Evolutionary conservation across 2,329 filamentous ascomycete genomes (phyloP), one percentile per base, ranked within the genome.

Genomic region (Pseudofabraea citricarpa): DNA sequence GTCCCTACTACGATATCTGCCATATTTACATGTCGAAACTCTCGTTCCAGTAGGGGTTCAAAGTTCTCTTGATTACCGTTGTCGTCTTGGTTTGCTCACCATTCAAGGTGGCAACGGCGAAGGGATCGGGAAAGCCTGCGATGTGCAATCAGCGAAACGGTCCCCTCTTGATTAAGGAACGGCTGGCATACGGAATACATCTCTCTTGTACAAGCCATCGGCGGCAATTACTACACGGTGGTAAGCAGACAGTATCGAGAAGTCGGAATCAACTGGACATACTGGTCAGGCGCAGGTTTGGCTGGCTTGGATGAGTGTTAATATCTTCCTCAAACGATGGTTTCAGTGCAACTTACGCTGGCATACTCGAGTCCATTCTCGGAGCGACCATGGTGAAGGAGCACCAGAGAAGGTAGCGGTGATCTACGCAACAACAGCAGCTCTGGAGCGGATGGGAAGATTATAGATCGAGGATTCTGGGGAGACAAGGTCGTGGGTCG

Each of bases 31-130:
- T 85, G 68, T 98, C 93, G 72, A 98, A 98, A 63, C 83, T 90
- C 73, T 98, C 93, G 68, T 98, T 98, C 93, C 93, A 98, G 67
- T 98, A 98, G n/a, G 93, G 93, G 67, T 96, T 97, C 67, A 98
- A 73, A 9, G 93, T 97, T 70, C 93, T 87, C 71, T 96, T 97
- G 66, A 93, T 95, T 56, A 97, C 93, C 27, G 85, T 85, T 9
- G 93, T 98, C n/a, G 93, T 97, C 69, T 90, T 89, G 46, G 93
- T 98, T 72, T 98, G 93, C 69, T 98, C 93, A 65, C 93, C 93
- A 68, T 90, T 91, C 68, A 97, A 83, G 46, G 93, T 98, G 56
- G 90, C 91, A 53, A 98, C 93, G 36, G 93, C 91, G 64, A 98
- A 98, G 19, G 93, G 93, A 67, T 98, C 93, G 47, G 93, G 93